phyloP scores from a whole-genome alignment of 208 protist species.

The Trypanosoma melophagium region DNA sequence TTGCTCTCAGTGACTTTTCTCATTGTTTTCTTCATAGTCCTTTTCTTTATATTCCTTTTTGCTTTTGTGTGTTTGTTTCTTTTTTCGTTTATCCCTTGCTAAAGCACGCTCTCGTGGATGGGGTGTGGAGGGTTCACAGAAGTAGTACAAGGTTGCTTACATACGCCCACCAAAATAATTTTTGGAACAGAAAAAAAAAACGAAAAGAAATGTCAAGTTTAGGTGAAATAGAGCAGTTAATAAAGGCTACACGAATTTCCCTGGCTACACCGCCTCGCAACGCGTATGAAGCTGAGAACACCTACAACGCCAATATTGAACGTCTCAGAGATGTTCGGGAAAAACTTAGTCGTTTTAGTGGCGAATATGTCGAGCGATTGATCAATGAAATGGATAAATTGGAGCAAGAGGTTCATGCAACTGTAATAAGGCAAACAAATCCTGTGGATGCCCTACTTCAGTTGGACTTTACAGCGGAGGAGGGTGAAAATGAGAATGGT shows the following conservation, averaged over 20 bases:
- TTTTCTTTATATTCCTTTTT: conserved; percentile 6
- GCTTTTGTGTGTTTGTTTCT: not conserved
- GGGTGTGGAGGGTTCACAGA: no score
- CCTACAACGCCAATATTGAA: conserved; percentile 40
- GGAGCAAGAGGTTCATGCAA: conserved; percentile 26
- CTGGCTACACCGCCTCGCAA: conserved; percentile 55
- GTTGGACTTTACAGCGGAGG: conserved; percentile 27
- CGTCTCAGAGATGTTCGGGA: conserved; percentile 33
- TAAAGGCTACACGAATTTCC: conserved; percentile 44
- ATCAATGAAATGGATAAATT: conserved; percentile 29
- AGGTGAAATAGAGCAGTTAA: conserved; percentile 35
- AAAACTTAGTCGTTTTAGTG: conserved; percentile 44
- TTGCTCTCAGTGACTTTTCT: not conserved
- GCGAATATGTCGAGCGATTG: conserved; percentile 53
- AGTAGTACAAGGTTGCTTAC: no score
- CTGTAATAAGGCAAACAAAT: conserved; percentile 5
- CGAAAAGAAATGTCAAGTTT: conserved; percentile 21
- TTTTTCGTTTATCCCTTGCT: not conserved
- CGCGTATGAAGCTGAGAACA: conserved; percentile 60
- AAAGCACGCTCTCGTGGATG: no score
- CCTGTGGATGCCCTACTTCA: conserved; percentile 30
- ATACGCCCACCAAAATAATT: no score
- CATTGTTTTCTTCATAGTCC: conserved; percentile 7
- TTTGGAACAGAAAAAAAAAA: conserved; percentile 2
- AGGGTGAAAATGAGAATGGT: conserved; percentile 33